These are phyloP conservation scores for Microsporum ferrugineum DNA, from an alignment of 2,329 filamentous ascomycete species.

Conservation along the genomic window DNA sequence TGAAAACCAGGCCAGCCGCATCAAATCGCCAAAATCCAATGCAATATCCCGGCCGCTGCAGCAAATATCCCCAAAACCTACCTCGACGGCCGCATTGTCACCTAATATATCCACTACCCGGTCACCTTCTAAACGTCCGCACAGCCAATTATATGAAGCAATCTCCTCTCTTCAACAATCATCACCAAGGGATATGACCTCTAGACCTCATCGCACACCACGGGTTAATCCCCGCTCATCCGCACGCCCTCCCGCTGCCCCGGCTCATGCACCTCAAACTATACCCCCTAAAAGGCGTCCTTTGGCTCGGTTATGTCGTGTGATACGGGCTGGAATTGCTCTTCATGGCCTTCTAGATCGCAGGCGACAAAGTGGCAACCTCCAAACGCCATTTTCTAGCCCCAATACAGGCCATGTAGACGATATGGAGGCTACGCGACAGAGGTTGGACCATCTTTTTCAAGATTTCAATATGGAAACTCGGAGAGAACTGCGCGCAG, in stretches of 20 bases:
- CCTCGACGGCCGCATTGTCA: background rate
- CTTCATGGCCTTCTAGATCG: constrained; percentile 25
- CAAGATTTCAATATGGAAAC: constrained; percentile 28
- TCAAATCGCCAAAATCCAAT: background rate
- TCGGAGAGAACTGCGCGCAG: constrained; percentile 31
- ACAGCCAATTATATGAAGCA: constrained; percentile 1
- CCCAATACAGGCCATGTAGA: constrained; percentile 8
- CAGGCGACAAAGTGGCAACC: constrained; percentile 7
- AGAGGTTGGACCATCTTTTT: constrained; percentile 27
- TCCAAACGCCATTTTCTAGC: constrained; percentile 11
- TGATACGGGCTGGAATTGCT: constrained; percentile 29
- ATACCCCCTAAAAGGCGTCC: constrained; percentile 15
- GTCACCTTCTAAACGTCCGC: background rate
- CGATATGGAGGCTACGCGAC: constrained; percentile 18
- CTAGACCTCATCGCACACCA: constrained; percentile 1
- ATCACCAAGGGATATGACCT: background rate
- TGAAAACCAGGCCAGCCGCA: constrained; percentile 1
- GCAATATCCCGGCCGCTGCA: background rate
- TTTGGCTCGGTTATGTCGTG: constrained; percentile 22
- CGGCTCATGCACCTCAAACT: constrained; percentile 1
- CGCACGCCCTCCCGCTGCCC: background rate
- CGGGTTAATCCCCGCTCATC: background rate
- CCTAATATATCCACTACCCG: background rate
- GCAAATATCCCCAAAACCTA: background rate
- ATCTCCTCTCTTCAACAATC: background rate